A percentile compares a stretch with the other conserved stretches of the same genome.
phyloP scores from a whole-genome alignment of 1,139 yeast genomes.

The Schwanniomyces etchellsii region DNA sequence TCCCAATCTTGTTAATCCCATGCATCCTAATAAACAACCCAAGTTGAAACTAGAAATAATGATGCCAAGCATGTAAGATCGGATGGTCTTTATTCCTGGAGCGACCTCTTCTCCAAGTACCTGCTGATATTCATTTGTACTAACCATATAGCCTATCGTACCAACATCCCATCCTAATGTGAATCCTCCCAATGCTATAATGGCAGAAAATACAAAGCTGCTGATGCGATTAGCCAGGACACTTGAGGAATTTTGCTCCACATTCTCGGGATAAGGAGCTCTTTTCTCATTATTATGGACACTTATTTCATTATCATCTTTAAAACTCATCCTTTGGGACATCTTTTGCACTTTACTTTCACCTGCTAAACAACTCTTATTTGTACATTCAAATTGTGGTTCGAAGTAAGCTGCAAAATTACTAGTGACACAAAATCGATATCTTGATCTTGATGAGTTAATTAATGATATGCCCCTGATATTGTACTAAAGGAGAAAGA shows the following conservation, averaged over 20 bases:
- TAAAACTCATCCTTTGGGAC: background rate
- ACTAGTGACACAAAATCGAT: too few relatives aligned
- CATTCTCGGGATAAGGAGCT: too few relatives aligned
- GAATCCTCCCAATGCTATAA: conserved; percentile 14
- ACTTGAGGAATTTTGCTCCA: too few relatives aligned
- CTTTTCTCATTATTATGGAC: conserved; percentile 2
- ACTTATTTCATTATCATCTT: background rate
- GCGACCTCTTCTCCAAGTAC: conserved; percentile 1
- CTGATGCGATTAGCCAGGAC: conserved; percentile 3
- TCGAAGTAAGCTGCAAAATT: too few relatives aligned
- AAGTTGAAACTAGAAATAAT: conserved; percentile 22
- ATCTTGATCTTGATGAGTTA: too few relatives aligned
- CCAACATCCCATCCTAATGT: conserved; percentile 35
- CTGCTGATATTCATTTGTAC: conserved; percentile 7
- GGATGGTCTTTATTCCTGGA: background rate
- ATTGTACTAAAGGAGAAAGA: too few relatives aligned
- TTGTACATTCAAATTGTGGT: too few relatives aligned
- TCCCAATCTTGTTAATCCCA: conserved; percentile 10
- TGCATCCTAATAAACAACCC: conserved; percentile 25
- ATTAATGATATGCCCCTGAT: too few relatives aligned
- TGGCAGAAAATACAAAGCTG: conserved; percentile 5
- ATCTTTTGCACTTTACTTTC: too few relatives aligned
- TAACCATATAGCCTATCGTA: conserved; percentile 20
- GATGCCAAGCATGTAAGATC: conserved; percentile 13
- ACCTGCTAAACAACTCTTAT: too few relatives aligned